Conservation (phyloP, 2,329 filamentous ascomycete genomes). For the Phyllosticta citrichinensis region DNA sequence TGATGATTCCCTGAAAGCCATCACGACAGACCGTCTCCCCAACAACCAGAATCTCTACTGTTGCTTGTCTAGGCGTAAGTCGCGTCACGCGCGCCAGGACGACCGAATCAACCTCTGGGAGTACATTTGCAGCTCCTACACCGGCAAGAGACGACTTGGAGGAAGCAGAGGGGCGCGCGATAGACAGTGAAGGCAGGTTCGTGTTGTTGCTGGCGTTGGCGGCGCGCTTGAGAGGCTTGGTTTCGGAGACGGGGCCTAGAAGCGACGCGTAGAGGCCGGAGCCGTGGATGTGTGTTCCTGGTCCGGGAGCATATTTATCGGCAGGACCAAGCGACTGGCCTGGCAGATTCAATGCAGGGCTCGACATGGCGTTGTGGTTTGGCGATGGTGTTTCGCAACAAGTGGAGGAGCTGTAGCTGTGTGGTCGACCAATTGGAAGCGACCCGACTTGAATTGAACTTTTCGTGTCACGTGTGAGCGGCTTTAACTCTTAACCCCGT, state of each 20-base stretch:
- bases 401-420: not conserved
- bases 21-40: slow-evolving; percentile 50
- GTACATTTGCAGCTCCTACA: slow-evolving; percentile 51
- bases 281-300: slow-evolving; percentile 75
- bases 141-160: slow-evolving; percentile 8
- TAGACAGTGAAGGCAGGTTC: slow-evolving; percentile 26
- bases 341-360: slow-evolving; percentile 54
- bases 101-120: slow-evolving; percentile 70
- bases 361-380: slow-evolving; percentile 19
- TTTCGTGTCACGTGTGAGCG: slow-evolving; percentile 5
- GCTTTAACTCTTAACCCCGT: slow-evolving; percentile 4
- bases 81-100: slow-evolving; percentile 81
- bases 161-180: slow-evolving; percentile 19
- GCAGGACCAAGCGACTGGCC: slow-evolving; percentile 68
- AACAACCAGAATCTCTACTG: slow-evolving; percentile 76
- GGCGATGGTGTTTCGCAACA: not conserved
- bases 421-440: not conserved
- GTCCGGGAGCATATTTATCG: slow-evolving; percentile 59
- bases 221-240: slow-evolving; percentile 33
- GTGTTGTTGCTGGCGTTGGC: slow-evolving; percentile 47
- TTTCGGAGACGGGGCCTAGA: slow-evolving; percentile 51
- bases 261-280: slow-evolving; percentile 72
- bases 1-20: slow-evolving; percentile 76
- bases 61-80: slow-evolving; percentile 74
- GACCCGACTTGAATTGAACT: not conserved